A percentile compares a stretch with the other conserved stretches of the same genome.
Evolutionary conservation across 2,329 filamentous ascomycete species (phyloP).

Genomic region (Amphichorda felina): DNA sequence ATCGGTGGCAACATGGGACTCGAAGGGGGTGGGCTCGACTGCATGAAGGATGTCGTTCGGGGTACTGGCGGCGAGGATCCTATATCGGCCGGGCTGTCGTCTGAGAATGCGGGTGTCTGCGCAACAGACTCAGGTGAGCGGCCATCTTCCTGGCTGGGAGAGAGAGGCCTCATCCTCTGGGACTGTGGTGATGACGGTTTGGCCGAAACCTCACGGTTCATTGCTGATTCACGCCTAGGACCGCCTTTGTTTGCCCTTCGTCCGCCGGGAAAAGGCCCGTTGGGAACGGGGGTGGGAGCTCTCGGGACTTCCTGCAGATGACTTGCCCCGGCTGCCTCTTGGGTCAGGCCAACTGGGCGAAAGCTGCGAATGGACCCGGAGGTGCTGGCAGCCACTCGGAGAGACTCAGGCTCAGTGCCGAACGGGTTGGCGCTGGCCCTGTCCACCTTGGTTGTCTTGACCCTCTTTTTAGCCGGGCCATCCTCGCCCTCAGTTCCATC

Average conservation of each 20-base stretch:
- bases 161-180: constrained; percentile 25
- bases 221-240: constrained; percentile 37
- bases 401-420: constrained; percentile 61
- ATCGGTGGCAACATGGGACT: constrained; percentile 66
- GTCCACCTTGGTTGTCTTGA: constrained; percentile 62
- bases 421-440: constrained; percentile 63
- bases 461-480: constrained; percentile 53
- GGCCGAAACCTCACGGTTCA: constrained; percentile 36
- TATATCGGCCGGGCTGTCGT: constrained; percentile 67
- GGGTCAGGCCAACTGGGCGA: constrained; percentile 52
- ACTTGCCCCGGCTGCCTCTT: constrained; percentile 9
- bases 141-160: constrained; percentile 34
- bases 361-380: constrained; percentile 79
- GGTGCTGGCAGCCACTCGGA: constrained; percentile 84
- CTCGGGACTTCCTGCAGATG: constrained; percentile 64
- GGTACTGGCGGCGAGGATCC: constrained; percentile 84
- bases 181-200: constrained; percentile 31
- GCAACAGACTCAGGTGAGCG: constrained; percentile 39
- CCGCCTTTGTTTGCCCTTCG: neutral
- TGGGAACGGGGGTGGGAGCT: constrained; percentile 65
- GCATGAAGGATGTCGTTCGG: constrained; percentile 41
- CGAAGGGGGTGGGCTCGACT: constrained; percentile 56
- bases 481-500: constrained; percentile 51
- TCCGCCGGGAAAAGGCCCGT: constrained; percentile 11
- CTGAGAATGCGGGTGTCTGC: constrained; percentile 40